A percentile compares a stretch with the other conserved stretches of the same genome.
phyloP scores from a whole-genome alignment of 225 moss, liverwort and hornwort species.

The Straminergon stramineum region DNA sequence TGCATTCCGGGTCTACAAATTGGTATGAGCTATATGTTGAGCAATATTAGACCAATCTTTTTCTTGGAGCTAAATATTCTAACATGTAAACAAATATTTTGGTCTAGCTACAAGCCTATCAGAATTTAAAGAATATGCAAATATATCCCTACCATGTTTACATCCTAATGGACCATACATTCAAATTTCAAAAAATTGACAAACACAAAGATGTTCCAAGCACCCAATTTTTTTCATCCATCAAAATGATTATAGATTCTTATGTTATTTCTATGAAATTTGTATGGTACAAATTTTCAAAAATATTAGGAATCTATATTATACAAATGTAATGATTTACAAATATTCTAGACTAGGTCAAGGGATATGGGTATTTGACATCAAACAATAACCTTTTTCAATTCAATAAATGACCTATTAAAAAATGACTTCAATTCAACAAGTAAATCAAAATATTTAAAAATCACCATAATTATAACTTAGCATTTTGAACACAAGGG shows the following conservation, averaged over 20 bases:
- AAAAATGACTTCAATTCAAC: rapidly evolving
- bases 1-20: rapidly evolving
- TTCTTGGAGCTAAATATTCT: not conserved
- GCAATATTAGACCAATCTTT: not conserved
- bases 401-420: not conserved
- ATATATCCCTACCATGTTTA: not conserved
- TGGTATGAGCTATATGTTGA: not conserved
- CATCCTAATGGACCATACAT: no score
- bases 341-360: not conserved
- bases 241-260: not conserved
- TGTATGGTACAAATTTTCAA: rapidly evolving
- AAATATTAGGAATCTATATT: not conserved
- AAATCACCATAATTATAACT: not conserved
- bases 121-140: not conserved
- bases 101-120: not conserved
- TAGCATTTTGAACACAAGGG: not conserved
- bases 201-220: not conserved
- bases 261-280: not conserved
- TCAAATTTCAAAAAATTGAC: not conserved
- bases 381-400: not conserved
- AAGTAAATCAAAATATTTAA: not conserved
- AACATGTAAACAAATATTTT: not conserved
- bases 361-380: rapidly evolving
- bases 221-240: not conserved
- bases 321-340: not conserved